Percentiles rank a stretch among this genome's conserved stretches.
Evolutionary conservation across 1,139 yeast species (phyloP).

Genomic region (Meyerozyma sp.): DNA sequence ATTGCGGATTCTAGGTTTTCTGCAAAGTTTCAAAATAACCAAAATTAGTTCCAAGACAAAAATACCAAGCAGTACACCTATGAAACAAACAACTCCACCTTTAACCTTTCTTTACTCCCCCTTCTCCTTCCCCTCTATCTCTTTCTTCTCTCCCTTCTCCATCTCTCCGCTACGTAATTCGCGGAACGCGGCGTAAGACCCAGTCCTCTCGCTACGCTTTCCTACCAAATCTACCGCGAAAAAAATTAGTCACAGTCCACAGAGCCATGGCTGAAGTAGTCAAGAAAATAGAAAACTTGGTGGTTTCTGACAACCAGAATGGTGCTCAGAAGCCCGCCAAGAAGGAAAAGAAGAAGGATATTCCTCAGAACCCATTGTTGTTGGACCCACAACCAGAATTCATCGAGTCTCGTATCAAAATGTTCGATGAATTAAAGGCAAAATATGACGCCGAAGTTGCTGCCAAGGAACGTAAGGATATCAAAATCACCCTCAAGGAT

Average conservation of each 20-base stretch:
- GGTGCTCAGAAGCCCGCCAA: conserved; percentile 8
- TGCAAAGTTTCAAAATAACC: too few species aligned
- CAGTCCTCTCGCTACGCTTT: background rate
- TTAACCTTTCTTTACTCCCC: background rate
- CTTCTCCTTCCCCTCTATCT: background rate
- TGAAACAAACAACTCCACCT: background rate
- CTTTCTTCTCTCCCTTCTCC: too few species aligned
- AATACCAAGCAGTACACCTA: too few species aligned
- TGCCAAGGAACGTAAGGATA: conserved; percentile 49
- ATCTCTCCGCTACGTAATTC: background rate
- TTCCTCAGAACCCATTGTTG: conserved; percentile 35
- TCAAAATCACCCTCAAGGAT: conserved; percentile 80
- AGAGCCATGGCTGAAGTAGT: conserved; percentile 1
- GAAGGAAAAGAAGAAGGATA: conserved; percentile 25
- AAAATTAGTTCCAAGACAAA: too few species aligned
- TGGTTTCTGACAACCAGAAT: conserved; percentile 1
- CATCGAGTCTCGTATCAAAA: conserved; percentile 68
- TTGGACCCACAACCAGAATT: conserved; percentile 78
- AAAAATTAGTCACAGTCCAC: background rate
- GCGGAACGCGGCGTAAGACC: background rate
- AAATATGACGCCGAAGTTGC: conserved; percentile 72
- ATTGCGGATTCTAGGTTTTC: too few species aligned
- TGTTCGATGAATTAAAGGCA: conserved; percentile 78
- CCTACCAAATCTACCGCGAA: background rate
- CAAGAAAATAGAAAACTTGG: conserved; percentile 1